These are phyloP conservation scores for Tricholoma sp. DNA, from an alignment of 768 basidiomycete species.

Conservation along the genomic window DNA sequence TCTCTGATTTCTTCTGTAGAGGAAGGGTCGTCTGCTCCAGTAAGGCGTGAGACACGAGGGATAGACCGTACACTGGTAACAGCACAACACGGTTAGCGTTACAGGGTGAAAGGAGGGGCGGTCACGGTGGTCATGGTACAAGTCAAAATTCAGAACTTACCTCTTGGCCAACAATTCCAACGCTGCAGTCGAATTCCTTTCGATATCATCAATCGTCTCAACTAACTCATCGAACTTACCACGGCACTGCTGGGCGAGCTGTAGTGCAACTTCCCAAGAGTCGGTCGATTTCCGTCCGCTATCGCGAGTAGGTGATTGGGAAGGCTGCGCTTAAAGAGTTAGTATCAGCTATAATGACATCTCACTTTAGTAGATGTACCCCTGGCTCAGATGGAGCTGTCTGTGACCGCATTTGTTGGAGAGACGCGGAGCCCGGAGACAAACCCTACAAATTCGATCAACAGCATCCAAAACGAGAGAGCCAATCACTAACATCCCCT, in stretches of 20 bases:
- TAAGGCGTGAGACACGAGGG: constrained; percentile 6
- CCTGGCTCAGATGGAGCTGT: background rate
- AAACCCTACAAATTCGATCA: background rate
- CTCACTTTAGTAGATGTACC: background rate
- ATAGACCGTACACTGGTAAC: constrained; percentile 9
- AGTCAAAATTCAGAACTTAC: background rate
- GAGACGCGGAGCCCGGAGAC: background rate
- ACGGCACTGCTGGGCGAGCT: constrained; percentile 2
- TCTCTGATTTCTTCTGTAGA: constrained; percentile 5
- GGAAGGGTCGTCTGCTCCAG: constrained; percentile 6
- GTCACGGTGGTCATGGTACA: background rate
- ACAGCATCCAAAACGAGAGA: background rate
- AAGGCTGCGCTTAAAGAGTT: constrained; percentile 2
- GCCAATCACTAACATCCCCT: background rate
- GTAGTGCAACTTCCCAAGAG: constrained; percentile 7
- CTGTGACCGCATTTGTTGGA: background rate
- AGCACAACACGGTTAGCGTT: too few relatives aligned
- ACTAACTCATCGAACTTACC: constrained; percentile 6
- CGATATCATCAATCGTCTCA: constrained; percentile 3
- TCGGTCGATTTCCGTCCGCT: constrained; percentile 10
- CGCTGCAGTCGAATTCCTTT: constrained; percentile 5
- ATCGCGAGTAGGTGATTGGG: background rate
- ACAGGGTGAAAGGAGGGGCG: too few relatives aligned
- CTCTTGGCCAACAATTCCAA: constrained; percentile 9
- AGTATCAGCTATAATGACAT: background rate